A percentile compares a stretch with the other conserved stretches of the same genome.
These are phyloP conservation scores for Trichocomaceae sp. DNA, from an alignment of 2,329 filamentous ascomycete species.

Conservation along the genomic window DNA sequence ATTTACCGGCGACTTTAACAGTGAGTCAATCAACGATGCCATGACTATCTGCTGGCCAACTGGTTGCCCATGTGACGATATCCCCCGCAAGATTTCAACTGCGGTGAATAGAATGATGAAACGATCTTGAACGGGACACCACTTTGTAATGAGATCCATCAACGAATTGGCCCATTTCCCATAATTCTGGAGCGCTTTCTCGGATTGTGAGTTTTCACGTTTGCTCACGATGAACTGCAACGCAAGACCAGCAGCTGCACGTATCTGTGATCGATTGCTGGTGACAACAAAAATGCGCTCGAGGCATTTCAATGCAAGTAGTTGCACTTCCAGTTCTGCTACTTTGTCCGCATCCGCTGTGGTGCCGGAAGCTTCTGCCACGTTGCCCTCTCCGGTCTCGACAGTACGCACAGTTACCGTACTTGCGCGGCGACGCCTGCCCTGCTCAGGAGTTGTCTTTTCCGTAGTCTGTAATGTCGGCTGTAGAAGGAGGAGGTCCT, in stretches of 20 bases:
- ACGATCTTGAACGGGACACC: constrained; percentile 90
- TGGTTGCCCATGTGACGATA: constrained; percentile 62
- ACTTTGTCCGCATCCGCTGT: constrained; percentile 82
- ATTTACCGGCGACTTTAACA: constrained; percentile 83
- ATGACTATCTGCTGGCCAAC: constrained; percentile 68
- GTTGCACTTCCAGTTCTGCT: constrained; percentile 79
- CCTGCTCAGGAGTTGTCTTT: constrained; percentile 44
- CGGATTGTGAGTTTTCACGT: constrained; percentile 45
- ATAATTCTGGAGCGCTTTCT: constrained; percentile 42
- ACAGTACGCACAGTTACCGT: constrained; percentile 68
- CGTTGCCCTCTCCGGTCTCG: constrained; percentile 62
- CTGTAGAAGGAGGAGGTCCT: constrained; percentile 64
- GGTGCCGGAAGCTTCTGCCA: constrained; percentile 62
- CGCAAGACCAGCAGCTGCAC: constrained; percentile 65
- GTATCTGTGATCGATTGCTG: constrained; percentile 75
- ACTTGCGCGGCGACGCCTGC: constrained; percentile 65
- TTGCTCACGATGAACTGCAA: constrained; percentile 63
- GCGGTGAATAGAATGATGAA: constrained; percentile 81
- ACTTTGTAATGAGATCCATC: constrained; percentile 71
- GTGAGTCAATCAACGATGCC: constrained; percentile 69
- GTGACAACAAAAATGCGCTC: constrained; percentile 72
- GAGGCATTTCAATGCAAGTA: constrained; percentile 77
- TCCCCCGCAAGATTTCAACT: constrained; percentile 67
- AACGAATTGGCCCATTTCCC: constrained; percentile 75
- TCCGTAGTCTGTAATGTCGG: constrained; percentile 62